A percentile compares a stretch with the other conserved stretches of the same genome.
phyloP scores from a whole-genome alignment of 495 filamentous ascomycete species.

The Daldinia decipiens region DNA sequence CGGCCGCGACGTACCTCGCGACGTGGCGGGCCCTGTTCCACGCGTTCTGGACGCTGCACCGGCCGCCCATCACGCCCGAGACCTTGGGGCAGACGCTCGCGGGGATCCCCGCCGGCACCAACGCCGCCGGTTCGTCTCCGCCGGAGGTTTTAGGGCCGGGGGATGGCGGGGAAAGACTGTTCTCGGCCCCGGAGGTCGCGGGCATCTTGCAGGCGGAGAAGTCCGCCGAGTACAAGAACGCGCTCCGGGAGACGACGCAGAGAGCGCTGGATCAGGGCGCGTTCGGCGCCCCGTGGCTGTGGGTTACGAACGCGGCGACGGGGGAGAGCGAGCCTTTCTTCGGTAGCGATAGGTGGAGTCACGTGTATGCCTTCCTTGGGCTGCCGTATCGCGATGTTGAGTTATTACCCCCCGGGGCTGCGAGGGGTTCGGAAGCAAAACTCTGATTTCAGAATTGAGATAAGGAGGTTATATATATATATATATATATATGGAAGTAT shows the following conservation, averaged over 20 bases:
- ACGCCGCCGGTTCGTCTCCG: constrained; percentile 15
- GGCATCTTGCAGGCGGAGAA: constrained; percentile 62
- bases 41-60: constrained; percentile 51
- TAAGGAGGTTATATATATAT: not conserved
- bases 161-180: constrained; percentile 42
- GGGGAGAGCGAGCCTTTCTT: constrained; percentile 76
- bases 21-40: constrained; percentile 51
- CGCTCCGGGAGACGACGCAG: constrained; percentile 66
- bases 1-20: constrained; percentile 43
- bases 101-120: constrained; percentile 18
- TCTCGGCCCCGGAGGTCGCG: constrained; percentile 52
- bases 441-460: constrained; percentile 12
- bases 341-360: constrained; percentile 74
- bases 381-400: constrained; percentile 52
- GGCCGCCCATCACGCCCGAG: constrained; percentile 48
- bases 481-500: not conserved
- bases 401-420: constrained; percentile 44
- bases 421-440: constrained; percentile 30
- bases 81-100: constrained; percentile 45
- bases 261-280: constrained; percentile 70
- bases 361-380: constrained; percentile 54
- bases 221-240: constrained; percentile 66
- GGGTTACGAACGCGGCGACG: constrained; percentile 65
- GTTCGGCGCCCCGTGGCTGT: constrained; percentile 81
- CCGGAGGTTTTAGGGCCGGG: constrained; percentile 18